Conservation (phyloP, 2,329 filamentous ascomycete genomes). For the Penicillium oxalicum region DNA sequence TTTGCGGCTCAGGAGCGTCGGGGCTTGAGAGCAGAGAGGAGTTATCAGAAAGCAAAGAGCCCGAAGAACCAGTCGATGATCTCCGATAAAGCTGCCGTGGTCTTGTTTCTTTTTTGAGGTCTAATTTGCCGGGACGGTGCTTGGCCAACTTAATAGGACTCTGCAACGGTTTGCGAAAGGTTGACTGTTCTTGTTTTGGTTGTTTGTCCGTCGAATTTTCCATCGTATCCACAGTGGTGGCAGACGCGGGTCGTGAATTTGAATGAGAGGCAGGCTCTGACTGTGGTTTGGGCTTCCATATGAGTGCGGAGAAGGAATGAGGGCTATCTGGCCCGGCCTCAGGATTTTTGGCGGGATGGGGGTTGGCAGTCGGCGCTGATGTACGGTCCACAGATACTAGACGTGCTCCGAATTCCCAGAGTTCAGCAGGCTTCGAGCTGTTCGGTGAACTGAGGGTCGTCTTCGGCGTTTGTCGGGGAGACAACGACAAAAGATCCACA, state of each 20-base stretch:
- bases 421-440: too few relatives aligned
- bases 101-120: slow-evolving; percentile 18
- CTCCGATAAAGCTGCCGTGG: slow-evolving; percentile 19
- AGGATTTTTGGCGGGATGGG: not conserved
- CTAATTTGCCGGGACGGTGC: slow-evolving; percentile 15
- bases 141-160: slow-evolving; percentile 32
- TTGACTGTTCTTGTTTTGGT: slow-evolving; percentile 5
- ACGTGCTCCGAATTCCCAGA: not conserved
- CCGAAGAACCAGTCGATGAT: slow-evolving; percentile 27
- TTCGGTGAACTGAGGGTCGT: too few relatives aligned
- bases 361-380: too few relatives aligned
- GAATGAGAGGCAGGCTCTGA: not conserved
- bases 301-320: not conserved
- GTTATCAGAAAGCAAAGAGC: slow-evolving; percentile 26
- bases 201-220: slow-evolving; percentile 1
- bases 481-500: too few relatives aligned
- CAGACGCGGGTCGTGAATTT: not conserved
- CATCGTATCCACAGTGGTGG: not conserved
- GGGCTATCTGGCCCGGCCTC: not conserved
- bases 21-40: slow-evolving; percentile 29
- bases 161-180: slow-evolving; percentile 24
- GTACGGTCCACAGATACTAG: too few relatives aligned
- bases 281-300: not conserved
- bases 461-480: too few relatives aligned
- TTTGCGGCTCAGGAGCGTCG: slow-evolving; percentile 21